phyloP scores from a whole-genome alignment of 2,329 filamentous ascomycete species.

The Neonectria punicea region DNA sequence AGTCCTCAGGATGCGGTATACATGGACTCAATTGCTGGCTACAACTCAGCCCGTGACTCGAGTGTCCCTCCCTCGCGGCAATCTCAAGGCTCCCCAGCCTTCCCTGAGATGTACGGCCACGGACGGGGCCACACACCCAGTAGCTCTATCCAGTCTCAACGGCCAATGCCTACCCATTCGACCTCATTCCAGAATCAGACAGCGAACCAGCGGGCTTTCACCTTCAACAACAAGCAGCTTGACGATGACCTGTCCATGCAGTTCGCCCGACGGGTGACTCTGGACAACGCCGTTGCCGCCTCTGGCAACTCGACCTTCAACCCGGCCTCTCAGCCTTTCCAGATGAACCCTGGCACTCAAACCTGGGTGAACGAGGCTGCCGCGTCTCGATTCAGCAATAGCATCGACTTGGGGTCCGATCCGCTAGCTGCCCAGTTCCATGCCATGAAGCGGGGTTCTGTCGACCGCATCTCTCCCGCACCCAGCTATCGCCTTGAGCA shows the following conservation, averaged over 20 bases:
- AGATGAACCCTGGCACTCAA: conserved; percentile 59
- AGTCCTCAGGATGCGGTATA: conserved; percentile 54
- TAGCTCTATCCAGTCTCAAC: conserved; percentile 60
- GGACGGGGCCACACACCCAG: conserved; percentile 52
- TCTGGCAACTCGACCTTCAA: conserved; percentile 40
- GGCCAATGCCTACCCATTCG: conserved; percentile 56
- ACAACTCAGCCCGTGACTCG: conserved; percentile 59
- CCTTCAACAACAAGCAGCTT: conserved; percentile 51
- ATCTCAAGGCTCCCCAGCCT: conserved; percentile 56
- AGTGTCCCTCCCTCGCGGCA: conserved; percentile 67
- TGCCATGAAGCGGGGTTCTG: conserved; percentile 50
- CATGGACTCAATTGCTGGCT: conserved; percentile 48
- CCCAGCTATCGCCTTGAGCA: conserved; percentile 45
- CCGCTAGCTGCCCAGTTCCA: conserved; percentile 40
- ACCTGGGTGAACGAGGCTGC: conserved; percentile 54
- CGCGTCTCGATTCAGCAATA: conserved; percentile 40
- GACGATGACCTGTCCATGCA: conserved; percentile 51
- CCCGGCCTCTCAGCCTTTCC: conserved; percentile 52
- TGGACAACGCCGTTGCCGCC: conserved; percentile 46
- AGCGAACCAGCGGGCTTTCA: conserved; percentile 50
- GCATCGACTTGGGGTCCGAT: conserved; percentile 49
- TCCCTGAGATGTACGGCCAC: conserved; percentile 45
- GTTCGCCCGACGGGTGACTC: conserved; percentile 46
- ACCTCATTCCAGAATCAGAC: conserved; percentile 60
- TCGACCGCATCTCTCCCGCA: conserved; percentile 52